Evolutionary conservation across 352 stramenopile genomes (phyloP), one percentile per base, ranked within the genome.

Genomic region (Pseudoperonospora humuli): DNA sequence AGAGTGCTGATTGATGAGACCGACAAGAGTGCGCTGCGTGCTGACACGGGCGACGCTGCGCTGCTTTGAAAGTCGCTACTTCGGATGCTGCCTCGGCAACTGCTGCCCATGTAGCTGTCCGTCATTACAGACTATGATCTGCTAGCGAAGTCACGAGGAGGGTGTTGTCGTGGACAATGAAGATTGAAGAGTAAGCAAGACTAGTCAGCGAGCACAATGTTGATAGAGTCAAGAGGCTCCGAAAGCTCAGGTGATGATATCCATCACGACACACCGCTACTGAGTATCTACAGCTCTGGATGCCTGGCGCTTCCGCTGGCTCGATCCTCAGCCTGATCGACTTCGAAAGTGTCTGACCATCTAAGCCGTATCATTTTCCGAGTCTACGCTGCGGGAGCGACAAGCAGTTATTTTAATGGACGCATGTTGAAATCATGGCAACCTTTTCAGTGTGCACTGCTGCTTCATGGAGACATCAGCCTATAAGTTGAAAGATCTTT

Each of bases 1-100:
- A 65, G 29, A 1, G 54, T 46, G 38, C 61, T 55, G 45, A 70
- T 63, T 4, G 57, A 70, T 13, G 61, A 70, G 5, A 9, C 20
- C 0, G 52, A 61, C 8, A 64, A 37, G n/a, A 64, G 31, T 5
- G 45, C 50, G 28, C 59, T 58, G 25, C 50, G 60, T 33, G 60
- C 45, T 5, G 60, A 69, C 18, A 52, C 45, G 5, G 54, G 47
- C 3, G 60, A 62, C 3, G 46, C 50, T 2, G 34, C 54, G 25
- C 59, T 65, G 39, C 60, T 65, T 28, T 69, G 50, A 32, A 65
- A 65, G 27, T 65, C 60, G 46, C 45, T 50, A 50, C 60, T 69
- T 15, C 26, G 60, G 26, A 65, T 50, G 36, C 60, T 69, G 46
- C 54, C 40, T 39, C 50, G 60, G 10, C 39, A 60, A 25, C 43